Percentiles rank a stretch among this genome's conserved stretches.
phyloP scores from a whole-genome alignment of 352 stramenopile genomes.

The Phytophthora sojae region DNA sequence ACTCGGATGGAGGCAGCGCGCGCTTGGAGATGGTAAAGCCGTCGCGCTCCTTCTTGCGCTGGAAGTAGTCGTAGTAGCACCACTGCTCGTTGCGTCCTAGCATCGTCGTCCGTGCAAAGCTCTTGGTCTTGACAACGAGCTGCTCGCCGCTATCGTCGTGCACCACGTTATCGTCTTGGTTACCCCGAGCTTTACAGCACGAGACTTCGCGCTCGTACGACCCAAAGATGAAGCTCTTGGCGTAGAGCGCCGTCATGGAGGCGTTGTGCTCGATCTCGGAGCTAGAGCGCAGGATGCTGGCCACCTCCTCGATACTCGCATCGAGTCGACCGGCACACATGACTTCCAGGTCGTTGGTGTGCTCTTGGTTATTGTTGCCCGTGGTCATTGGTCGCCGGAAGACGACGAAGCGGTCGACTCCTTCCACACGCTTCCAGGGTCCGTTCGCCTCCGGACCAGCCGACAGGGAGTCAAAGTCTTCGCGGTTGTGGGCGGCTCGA shows the following conservation, averaged over 20 bases:
- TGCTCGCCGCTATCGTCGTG: slow-evolving; percentile 4
- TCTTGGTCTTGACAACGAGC: slow-evolving; percentile 42
- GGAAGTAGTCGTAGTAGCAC: slow-evolving; percentile 45
- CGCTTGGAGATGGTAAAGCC: slow-evolving; percentile 39
- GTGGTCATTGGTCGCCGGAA: slow-evolving; percentile 11
- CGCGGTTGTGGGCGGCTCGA: slow-evolving; percentile 15
- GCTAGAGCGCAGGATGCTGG: slow-evolving; percentile 24
- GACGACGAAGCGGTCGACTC: slow-evolving; percentile 23
- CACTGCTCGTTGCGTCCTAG: slow-evolving; percentile 40
- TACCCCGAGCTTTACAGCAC: neutral
- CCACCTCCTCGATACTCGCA: slow-evolving; percentile 38
- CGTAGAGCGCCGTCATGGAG: slow-evolving; percentile 40
- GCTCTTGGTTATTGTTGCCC: neutral
- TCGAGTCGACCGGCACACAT: slow-evolving; percentile 34
- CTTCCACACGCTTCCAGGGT: slow-evolving; percentile 31
- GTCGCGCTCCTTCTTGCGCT: slow-evolving; percentile 20
- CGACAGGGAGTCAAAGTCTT: slow-evolving; percentile 18
- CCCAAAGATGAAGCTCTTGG: slow-evolving; percentile 42
- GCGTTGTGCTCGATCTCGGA: slow-evolving; percentile 34
- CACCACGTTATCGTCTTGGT: neutral
- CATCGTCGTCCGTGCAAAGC: slow-evolving; percentile 25
- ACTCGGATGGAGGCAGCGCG: slow-evolving; percentile 17
- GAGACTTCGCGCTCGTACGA: slow-evolving; percentile 31
- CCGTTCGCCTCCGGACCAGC: slow-evolving; percentile 28
- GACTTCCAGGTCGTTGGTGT: slow-evolving; percentile 17